Evolutionary conservation across 805 yeast genomes (phyloP).

Genomic region (Yarrowia porcina): DNA sequence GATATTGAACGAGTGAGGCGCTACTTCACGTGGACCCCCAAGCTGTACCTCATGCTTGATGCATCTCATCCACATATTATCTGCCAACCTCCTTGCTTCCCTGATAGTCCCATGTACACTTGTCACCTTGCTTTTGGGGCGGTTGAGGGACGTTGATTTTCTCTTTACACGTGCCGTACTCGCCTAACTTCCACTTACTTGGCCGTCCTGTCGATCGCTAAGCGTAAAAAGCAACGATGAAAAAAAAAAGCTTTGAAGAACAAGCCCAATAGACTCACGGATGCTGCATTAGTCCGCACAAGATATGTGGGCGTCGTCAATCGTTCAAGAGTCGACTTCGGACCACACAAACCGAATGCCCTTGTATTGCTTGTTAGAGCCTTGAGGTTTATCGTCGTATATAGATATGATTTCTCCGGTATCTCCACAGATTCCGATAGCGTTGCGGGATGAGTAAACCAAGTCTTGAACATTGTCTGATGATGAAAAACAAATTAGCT

Average conservation of each 20-base stretch:
- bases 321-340: not conserved
- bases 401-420: not conserved
- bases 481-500: not conserved
- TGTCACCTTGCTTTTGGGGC: not conserved
- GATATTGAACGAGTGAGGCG: not conserved
- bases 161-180: not conserved
- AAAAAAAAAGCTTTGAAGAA: not conserved
- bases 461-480: not conserved
- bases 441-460: not conserved
- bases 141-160: not conserved
- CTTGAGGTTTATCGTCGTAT: not conserved
- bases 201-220: slow-evolving; percentile 8
- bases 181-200: not conserved
- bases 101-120: not conserved
- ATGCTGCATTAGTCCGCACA: slow-evolving; percentile 13
- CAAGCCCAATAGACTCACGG: slow-evolving; percentile 7
- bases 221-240: not conserved
- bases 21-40: not conserved
- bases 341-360: not conserved
- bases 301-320: slow-evolving; percentile 1
- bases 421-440: not conserved
- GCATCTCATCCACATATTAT: not conserved
- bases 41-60: not conserved
- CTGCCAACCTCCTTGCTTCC: not conserved
- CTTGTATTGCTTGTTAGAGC: not conserved